A percentile compares a stretch with the other conserved stretches of the same genome.
Evolutionary conservation across 2,329 filamentous ascomycete species (phyloP).

Genomic region (Aspergillus tanneri): DNA sequence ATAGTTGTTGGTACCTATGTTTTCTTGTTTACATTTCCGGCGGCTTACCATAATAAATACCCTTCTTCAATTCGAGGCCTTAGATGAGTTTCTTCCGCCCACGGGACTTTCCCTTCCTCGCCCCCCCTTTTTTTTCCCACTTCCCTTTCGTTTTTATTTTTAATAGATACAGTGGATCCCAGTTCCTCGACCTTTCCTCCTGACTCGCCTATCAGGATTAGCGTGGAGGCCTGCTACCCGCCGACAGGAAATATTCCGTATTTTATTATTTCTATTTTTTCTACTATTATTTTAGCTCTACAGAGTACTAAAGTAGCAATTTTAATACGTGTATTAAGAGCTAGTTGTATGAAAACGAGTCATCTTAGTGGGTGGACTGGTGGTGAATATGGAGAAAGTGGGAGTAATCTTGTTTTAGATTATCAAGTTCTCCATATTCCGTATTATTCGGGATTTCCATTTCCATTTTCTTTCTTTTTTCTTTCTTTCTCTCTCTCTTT

Average conservation of each 20-base stretch:
- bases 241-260: not conserved
- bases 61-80: slow-evolving; percentile 9
- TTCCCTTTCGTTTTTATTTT: slow-evolving; percentile 14
- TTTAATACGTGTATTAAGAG: not conserved
- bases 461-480: slow-evolving; percentile 1
- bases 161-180: slow-evolving; percentile 17
- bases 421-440: not conserved
- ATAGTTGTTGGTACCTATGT: too few species aligned
- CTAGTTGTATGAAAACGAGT: not conserved
- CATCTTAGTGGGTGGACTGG: slow-evolving; percentile 1
- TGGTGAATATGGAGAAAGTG: slow-evolving; percentile 1
- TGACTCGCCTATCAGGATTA: slow-evolving; percentile 10
- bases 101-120: slow-evolving; percentile 1
- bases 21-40: slow-evolving; percentile 12
- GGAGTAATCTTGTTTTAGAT: slow-evolving; percentile 7
- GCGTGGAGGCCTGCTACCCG: slow-evolving; percentile 4
- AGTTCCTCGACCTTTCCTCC: slow-evolving; percentile 13
- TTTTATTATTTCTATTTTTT: not conserved
- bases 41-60: slow-evolving; percentile 5
- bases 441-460: slow-evolving; percentile 2
- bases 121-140: slow-evolving; percentile 1
- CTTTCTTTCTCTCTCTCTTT: slow-evolving; percentile 4
- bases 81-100: not conserved
- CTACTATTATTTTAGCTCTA: not conserved
- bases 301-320: too few species aligned